phyloP scores from a whole-genome alignment of 306 rosid species.

The Quercus gilva region DNA sequence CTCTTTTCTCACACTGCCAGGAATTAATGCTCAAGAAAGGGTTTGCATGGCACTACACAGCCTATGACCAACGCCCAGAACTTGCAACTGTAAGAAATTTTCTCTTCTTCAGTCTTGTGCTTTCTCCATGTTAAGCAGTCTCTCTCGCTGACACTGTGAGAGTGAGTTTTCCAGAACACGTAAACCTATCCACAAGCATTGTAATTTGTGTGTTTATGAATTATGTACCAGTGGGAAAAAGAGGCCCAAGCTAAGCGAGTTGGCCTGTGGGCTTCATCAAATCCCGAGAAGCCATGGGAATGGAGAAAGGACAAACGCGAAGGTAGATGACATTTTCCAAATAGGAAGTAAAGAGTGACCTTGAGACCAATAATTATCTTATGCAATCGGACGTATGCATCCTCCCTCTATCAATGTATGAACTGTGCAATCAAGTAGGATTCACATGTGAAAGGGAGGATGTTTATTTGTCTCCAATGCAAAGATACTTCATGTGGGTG shows the following conservation, averaged over 20 bases:
- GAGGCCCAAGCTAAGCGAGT: slow-evolving; percentile 58
- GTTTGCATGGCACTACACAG: slow-evolving; percentile 79
- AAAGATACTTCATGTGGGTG: too few relatives aligned
- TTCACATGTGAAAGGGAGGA: too few relatives aligned
- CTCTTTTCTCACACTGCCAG: slow-evolving; percentile 32
- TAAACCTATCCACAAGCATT: too few relatives aligned
- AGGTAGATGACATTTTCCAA: slow-evolving; percentile 16
- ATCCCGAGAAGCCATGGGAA: slow-evolving; percentile 96
- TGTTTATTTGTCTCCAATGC: too few relatives aligned
- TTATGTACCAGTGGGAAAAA: slow-evolving; percentile 63
- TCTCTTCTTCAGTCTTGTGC: not conserved
- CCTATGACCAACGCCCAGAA: slow-evolving; percentile 73
- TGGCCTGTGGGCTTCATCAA: slow-evolving; percentile 82
- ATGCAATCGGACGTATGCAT: too few relatives aligned
- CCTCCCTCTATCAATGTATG: too few relatives aligned
- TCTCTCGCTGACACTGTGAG: not conserved
- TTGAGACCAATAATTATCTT: too few relatives aligned
- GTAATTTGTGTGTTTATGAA: not conserved
- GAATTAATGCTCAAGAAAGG: slow-evolving; percentile 91
- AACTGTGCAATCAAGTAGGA: too few relatives aligned
- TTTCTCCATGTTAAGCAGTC: not conserved
- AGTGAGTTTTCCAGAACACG: too few relatives aligned
- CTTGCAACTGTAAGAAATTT: slow-evolving; percentile 47
- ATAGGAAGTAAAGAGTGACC: too few relatives aligned
- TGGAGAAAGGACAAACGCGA: slow-evolving; percentile 64